Evolutionary conservation across 805 yeast genomes (phyloP).

Genomic region (Yamadazyma insecticola): DNA sequence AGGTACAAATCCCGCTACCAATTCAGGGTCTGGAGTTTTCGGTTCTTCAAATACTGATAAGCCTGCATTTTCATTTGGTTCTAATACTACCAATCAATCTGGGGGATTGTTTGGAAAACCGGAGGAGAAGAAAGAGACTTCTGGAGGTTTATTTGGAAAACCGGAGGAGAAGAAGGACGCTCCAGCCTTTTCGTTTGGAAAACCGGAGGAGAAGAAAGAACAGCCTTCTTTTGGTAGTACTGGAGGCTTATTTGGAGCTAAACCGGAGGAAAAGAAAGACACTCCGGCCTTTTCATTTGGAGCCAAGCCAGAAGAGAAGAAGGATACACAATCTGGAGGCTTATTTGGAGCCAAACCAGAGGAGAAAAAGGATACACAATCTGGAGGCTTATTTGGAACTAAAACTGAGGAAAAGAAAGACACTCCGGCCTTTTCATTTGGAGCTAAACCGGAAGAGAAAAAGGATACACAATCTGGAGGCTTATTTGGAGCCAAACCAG

Average conservation of each 20-base stretch:
- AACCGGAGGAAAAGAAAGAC: conserved; percentile 11
- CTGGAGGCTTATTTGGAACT: conserved; percentile 15
- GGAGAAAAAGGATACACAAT: conserved; percentile 8
- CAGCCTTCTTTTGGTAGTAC: conserved; percentile 7
- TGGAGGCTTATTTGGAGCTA: conserved; percentile 13
- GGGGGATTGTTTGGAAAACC: conserved; percentile 12
- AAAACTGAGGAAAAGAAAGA: conserved; percentile 6
- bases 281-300: conserved; percentile 9
- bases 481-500: conserved; percentile 14
- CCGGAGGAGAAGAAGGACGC: conserved; percentile 14
- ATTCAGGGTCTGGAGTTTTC: conserved; percentile 2
- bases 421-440: conserved; percentile 10
- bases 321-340: conserved; percentile 16
- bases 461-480: conserved; percentile 13
- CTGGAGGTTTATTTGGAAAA: conserved; percentile 13
- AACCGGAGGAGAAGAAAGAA: conserved; percentile 13
- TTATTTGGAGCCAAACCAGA: conserved; percentile 9
- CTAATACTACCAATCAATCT: conserved; percentile 10
- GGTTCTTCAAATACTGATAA: conserved; percentile 3
- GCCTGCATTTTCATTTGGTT: conserved; percentile 15
- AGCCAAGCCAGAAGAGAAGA: conserved; percentile 8
- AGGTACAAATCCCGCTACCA: not conserved
- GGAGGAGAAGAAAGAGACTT: conserved; percentile 12
- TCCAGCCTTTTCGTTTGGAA: conserved; percentile 13
- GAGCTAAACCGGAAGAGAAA: conserved; percentile 15